These are phyloP conservation scores for Chaetoceros muelleri DNA, from an alignment of 108 stramenopile genomes.

Conservation along the genomic window DNA sequence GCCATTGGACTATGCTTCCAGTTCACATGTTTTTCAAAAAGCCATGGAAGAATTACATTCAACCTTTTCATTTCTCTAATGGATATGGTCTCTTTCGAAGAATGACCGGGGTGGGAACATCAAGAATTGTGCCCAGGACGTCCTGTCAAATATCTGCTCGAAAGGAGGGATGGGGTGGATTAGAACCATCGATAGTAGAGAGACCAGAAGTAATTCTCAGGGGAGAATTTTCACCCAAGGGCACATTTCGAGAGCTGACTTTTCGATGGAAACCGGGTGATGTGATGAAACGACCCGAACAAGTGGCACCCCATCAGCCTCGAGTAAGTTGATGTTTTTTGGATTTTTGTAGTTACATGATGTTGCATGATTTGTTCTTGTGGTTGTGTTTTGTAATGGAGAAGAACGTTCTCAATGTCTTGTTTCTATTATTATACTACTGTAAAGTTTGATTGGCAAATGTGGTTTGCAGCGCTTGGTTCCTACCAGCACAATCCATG, in stretches of 20 bases:
- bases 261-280: slow-evolving; percentile 54
- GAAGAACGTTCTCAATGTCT: too few relatives aligned
- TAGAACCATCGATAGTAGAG: slow-evolving; percentile 32
- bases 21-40: slow-evolving; percentile 2
- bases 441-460: slow-evolving; percentile 65
- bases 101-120: slow-evolving; percentile 68
- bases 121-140: too few relatives aligned
- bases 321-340: slow-evolving; percentile 1
- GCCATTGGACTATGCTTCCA: too few relatives aligned
- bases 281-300: slow-evolving; percentile 13
- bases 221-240: slow-evolving; percentile 19
- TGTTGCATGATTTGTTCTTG: neutral
- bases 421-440: too few relatives aligned
- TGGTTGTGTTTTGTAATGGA: too few relatives aligned
- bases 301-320: slow-evolving; percentile 53
- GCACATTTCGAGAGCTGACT: slow-evolving; percentile 41
- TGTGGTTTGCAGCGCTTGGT: slow-evolving; percentile 73
- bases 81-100: slow-evolving; percentile 66
- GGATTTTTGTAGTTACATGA: neutral
- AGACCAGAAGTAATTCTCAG: slow-evolving; percentile 53
- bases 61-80: slow-evolving; percentile 11
- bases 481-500: slow-evolving; percentile 42
- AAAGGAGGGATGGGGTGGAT: slow-evolving; percentile 32
- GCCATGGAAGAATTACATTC: slow-evolving; percentile 2
- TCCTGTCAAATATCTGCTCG: too few relatives aligned